Conservation (phyloP, 2,329 filamentous ascomycete species). For the Phialophora tarda region DNA sequence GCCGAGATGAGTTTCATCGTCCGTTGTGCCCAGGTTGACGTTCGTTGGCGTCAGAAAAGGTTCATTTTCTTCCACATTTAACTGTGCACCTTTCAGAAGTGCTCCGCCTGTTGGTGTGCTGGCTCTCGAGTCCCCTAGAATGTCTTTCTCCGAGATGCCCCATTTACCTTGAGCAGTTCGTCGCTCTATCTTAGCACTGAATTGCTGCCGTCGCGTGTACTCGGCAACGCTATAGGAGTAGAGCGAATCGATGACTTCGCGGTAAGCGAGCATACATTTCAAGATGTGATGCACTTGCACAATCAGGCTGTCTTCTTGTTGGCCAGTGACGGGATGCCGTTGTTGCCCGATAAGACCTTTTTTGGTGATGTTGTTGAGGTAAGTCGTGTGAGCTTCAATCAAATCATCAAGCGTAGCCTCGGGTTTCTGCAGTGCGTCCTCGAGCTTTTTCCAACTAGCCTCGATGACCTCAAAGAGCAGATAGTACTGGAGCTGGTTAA, state of each 20-base stretch:
- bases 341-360: constrained; percentile 87
- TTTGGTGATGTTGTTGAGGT: constrained; percentile 91
- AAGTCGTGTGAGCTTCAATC: constrained; percentile 87
- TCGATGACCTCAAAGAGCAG: constrained; percentile 99
- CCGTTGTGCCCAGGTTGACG: constrained; percentile 33
- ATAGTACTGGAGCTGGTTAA: constrained; percentile 96
- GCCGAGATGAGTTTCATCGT: constrained; percentile 70
- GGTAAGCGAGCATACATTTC: constrained; percentile 90
- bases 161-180: constrained; percentile 68
- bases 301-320: constrained; percentile 79
- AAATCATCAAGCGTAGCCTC: constrained; percentile 93
- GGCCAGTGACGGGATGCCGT: constrained; percentile 52
- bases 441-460: constrained; percentile 88
- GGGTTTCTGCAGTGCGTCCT: constrained; percentile 79
- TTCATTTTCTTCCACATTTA: constrained; percentile 33
- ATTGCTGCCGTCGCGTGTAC: constrained; percentile 88
- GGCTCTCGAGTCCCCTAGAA: constrained; percentile 43
- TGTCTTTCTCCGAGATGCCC: constrained; percentile 65
- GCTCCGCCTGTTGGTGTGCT: constrained; percentile 38
- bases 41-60: constrained; percentile 27
- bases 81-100: constrained; percentile 18
- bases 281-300: constrained; percentile 90
- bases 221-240: constrained; percentile 96
- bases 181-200: constrained; percentile 72
- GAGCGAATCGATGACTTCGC: constrained; percentile 88